Conservation (phyloP, 768 basidiomycete species). For the Calvatia gigantea region DNA sequence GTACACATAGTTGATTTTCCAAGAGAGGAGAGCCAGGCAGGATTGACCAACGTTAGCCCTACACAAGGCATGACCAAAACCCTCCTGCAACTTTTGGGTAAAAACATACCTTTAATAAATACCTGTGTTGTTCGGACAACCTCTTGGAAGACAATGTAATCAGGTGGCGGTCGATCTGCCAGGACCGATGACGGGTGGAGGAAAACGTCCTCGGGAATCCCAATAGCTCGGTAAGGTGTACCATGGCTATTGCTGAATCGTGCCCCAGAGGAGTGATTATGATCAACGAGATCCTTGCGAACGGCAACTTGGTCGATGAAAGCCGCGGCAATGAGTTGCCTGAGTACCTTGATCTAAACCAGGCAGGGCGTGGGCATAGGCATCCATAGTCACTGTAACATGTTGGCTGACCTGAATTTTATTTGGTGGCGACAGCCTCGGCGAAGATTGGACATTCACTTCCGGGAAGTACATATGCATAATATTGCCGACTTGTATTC, state of each 20-base stretch:
- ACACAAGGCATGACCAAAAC: constrained; percentile 6
- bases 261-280: constrained; percentile 50
- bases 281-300: constrained; percentile 74
- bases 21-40: constrained; percentile 81
- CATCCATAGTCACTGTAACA: not conserved
- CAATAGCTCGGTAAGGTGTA: constrained; percentile 79
- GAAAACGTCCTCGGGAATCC: constrained; percentile 82
- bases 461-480: constrained; percentile 76
- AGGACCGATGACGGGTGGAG: constrained; percentile 90
- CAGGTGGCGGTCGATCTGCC: constrained; percentile 67
- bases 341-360: constrained; percentile 77
- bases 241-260: constrained; percentile 76
- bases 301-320: constrained; percentile 97
- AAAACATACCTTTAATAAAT: constrained; percentile 72
- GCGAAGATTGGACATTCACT: constrained; percentile 53
- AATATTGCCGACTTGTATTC: constrained; percentile 84
- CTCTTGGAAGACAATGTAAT: constrained; percentile 84
- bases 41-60: constrained; percentile 85
- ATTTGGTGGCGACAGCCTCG: constrained; percentile 71
- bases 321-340: constrained; percentile 82
- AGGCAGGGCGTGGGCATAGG: constrained; percentile 9
- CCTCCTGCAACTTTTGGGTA: not conserved
- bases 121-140: constrained; percentile 69
- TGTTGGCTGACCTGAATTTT: constrained; percentile 60
- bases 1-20: constrained; percentile 81